A percentile compares a stretch with the other conserved stretches of the same genome.
Evolutionary conservation across 352 stramenopile species (phyloP).

Genomic region (Phytophthora aleatoria): DNA sequence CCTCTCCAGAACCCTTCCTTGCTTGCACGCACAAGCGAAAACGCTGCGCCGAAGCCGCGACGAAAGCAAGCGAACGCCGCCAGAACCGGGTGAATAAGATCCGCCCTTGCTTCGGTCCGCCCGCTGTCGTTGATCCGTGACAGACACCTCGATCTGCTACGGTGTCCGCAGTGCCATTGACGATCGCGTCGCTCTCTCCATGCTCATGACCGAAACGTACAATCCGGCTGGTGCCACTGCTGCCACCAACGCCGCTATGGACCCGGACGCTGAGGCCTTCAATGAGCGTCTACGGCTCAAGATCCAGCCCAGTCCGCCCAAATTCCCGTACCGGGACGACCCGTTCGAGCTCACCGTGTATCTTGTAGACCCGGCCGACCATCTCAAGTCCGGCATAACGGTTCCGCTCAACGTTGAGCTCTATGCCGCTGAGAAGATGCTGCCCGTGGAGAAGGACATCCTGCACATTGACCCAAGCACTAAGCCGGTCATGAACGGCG

Average conservation of each 20-base stretch:
- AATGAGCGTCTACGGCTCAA: slow-evolving; percentile 76
- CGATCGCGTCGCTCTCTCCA: slow-evolving; percentile 22
- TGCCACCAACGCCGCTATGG: slow-evolving; percentile 36
- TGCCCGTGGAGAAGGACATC: slow-evolving; percentile 80
- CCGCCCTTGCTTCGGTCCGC: slow-evolving; percentile 10
- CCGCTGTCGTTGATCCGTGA: slow-evolving; percentile 2
- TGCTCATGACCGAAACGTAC: slow-evolving; percentile 77
- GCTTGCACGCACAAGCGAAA: slow-evolving; percentile 41
- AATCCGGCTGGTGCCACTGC: slow-evolving; percentile 33
- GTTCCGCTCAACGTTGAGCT: slow-evolving; percentile 86
- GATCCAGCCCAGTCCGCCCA: slow-evolving; percentile 82
- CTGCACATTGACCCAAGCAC: slow-evolving; percentile 80
- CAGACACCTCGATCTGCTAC: slow-evolving; percentile 11
- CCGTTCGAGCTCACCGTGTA: slow-evolving; percentile 89
- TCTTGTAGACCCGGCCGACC: slow-evolving; percentile 80
- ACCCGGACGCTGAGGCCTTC: slow-evolving; percentile 59
- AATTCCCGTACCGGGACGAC: slow-evolving; percentile 87
- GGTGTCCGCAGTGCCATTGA: slow-evolving; percentile 9
- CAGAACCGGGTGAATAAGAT: slow-evolving; percentile 45
- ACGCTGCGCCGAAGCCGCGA: slow-evolving; percentile 37
- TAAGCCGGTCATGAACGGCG: slow-evolving; percentile 81
- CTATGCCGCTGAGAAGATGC: slow-evolving; percentile 83
- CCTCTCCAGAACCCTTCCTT: slow-evolving; percentile 28
- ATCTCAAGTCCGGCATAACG: slow-evolving; percentile 77
- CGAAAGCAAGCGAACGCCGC: slow-evolving; percentile 35